Conservation (phyloP, 2,329 filamentous ascomycete species). For the Fonsecaea pugnacius region DNA sequence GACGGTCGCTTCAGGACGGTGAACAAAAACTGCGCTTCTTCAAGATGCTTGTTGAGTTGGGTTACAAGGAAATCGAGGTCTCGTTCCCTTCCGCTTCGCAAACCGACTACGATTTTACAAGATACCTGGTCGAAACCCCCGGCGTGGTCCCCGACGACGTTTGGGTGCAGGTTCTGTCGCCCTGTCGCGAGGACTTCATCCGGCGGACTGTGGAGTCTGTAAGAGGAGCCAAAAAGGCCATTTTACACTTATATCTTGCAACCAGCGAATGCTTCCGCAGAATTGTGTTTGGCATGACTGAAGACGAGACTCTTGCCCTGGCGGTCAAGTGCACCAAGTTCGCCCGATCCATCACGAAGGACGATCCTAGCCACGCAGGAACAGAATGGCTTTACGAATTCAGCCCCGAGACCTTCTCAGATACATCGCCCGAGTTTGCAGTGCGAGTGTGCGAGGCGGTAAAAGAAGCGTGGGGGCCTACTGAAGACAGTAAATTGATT, state of each 20-base stretch:
- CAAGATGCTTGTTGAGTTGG: conserved; percentile 86
- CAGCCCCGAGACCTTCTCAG: conserved; percentile 73
- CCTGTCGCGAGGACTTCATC: conserved; percentile 90
- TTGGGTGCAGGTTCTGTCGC: conserved; percentile 87
- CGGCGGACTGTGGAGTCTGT: conserved; percentile 85
- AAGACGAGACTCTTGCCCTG: conserved; percentile 78
- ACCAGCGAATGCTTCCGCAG: conserved; percentile 94
- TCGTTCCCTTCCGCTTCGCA: conserved; percentile 94
- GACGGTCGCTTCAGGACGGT: conserved; percentile 66
- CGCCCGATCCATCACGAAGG: conserved; percentile 87
- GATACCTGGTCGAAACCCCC: conserved; percentile 81
- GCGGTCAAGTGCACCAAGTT: conserved; percentile 85
- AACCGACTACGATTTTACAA: conserved; percentile 94
- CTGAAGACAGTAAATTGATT: conserved; percentile 76
- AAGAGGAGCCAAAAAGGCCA: conserved; percentile 86
- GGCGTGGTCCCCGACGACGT: conserved; percentile 86
- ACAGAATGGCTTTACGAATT: conserved; percentile 61
- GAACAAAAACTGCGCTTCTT: conserved; percentile 96
- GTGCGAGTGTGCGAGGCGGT: conserved; percentile 87
- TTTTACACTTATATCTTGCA: conserved; percentile 93
- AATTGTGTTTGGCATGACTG: conserved; percentile 85
- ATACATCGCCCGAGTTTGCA: conserved; percentile 81
- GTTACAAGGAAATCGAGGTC: conserved; percentile 97
- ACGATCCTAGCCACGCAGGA: conserved; percentile 61
- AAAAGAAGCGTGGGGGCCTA: conserved; percentile 89